Evolutionary conservation across 2,329 filamentous ascomycete species (phyloP).

Genomic region (Exophiala oligosperma): DNA sequence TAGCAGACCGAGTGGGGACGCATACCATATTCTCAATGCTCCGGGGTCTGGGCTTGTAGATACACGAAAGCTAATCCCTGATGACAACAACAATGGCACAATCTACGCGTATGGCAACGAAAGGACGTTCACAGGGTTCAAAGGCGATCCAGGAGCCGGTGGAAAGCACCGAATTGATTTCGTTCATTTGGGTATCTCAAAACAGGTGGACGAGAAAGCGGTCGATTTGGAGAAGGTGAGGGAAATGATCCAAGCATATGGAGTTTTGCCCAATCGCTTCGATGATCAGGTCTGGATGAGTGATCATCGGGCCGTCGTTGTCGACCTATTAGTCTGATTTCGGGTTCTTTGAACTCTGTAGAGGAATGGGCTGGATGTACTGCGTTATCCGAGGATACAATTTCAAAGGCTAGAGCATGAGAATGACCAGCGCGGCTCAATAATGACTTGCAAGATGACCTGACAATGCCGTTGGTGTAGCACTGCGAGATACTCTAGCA

Average conservation of each 20-base stretch:
- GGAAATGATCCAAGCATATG: conserved; percentile 50
- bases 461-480: too few relatives aligned
- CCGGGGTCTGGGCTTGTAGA: conserved; percentile 39
- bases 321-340: conserved; percentile 38
- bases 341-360: too few relatives aligned
- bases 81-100: conserved; percentile 28
- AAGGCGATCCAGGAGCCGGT: conserved; percentile 33
- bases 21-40: conserved; percentile 52
- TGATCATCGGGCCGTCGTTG: conserved; percentile 59
- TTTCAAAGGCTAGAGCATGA: too few relatives aligned
- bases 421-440: too few relatives aligned
- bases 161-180: conserved; percentile 52
- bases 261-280: conserved; percentile 55
- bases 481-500: too few relatives aligned
- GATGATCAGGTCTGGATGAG: conserved; percentile 57
- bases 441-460: too few relatives aligned
- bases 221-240: conserved; percentile 13
- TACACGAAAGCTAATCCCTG: conserved; percentile 38
- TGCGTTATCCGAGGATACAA: too few relatives aligned
- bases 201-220: conserved; percentile 15
- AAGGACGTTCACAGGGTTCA: conserved; percentile 57
- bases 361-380: too few relatives aligned
- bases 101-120: conserved; percentile 49
- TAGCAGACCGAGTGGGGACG: conserved; percentile 51
- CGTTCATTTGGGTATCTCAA: conserved; percentile 42